Evolutionary conservation across 169 alveolate genomes (phyloP), one percentile per base, ranked within the genome.

Genomic region (Cystoisospora suis): DNA sequence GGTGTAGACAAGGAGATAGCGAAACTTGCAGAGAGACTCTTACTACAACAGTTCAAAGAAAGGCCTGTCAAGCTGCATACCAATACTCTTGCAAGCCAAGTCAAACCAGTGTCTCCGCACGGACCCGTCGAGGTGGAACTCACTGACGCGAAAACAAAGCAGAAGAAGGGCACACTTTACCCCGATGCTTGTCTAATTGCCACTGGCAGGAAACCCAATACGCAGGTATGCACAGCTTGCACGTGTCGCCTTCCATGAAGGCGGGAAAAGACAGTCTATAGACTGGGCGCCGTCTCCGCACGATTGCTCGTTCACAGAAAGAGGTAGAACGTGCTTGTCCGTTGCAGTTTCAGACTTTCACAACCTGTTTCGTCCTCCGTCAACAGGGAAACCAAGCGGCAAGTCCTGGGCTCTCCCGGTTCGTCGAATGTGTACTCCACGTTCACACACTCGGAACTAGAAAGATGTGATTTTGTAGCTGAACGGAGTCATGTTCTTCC

Each of bases 171-270:
- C 46, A 88, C 70, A 47, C 47, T 95, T 23, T 70, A 61, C 61
- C 96, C 94, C 20, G 97, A 96, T 29, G 91, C 95, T 29, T 94
- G 96, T 44, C 81, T 96, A 23, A 59, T 96, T 1, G 97, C 97
- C 34, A 90, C 93, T 1, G 97, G 97, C 12, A 80, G 97, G 70
- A 75, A 40, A 38, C 97, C 97, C 12, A 95, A 91, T 69, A 93
- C 95, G n/a, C 65, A 87, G 91, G 91, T 87, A 53, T n/a, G 46
- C 1, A 70, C 29, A 20, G n/a, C 9, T 20, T 53, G n/a, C n/a
- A 9, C 9, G 65, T 53, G 65, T 53, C 20, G n/a, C 65, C 65
- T 15, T n/a, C n/a, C n/a, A n/a, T n/a, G n/a, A n/a, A n/a, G n/a
- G n/a, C n/a, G n/a, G n/a, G n/a, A n/a, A n/a, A n/a, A n/a, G n/a